Conservation (phyloP, 2,329 filamentous ascomycete species). For the Neopestalotiopsis rosae region DNA sequence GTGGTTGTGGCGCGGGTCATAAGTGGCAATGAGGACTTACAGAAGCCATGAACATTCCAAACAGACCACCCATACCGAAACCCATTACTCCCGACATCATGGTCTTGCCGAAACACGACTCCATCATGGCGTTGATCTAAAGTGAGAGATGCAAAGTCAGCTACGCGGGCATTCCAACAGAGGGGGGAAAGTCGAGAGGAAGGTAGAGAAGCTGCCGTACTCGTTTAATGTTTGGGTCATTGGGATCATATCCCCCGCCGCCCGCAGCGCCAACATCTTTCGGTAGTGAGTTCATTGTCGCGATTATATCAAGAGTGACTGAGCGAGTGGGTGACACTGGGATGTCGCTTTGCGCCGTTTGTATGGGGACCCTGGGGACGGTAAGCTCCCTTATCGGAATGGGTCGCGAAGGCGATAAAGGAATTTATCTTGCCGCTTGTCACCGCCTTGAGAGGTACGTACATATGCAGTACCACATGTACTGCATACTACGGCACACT, state of each 20-base stretch:
- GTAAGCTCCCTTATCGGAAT: neutral
- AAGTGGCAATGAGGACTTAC: slow-evolving; percentile 56
- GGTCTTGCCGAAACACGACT: slow-evolving; percentile 89
- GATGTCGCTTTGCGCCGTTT: neutral
- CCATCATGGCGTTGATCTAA: slow-evolving; percentile 84
- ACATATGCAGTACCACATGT: too few relatives aligned
- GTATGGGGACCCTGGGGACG: neutral
- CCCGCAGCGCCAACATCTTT: slow-evolving; percentile 27
- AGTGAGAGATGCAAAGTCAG: neutral
- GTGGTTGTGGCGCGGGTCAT: neutral
- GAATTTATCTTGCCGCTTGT: slow-evolving; percentile 4
- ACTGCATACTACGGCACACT: too few relatives aligned
- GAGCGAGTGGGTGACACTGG: neutral
- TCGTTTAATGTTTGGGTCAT: slow-evolving; percentile 59
- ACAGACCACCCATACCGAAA: slow-evolving; percentile 90
- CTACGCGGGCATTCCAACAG: neutral
- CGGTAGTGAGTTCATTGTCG: slow-evolving; percentile 35
- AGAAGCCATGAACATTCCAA: slow-evolving; percentile 97
- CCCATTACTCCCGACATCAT: slow-evolving; percentile 91
- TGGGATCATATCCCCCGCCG: slow-evolving; percentile 36
- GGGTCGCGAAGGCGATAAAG: neutral
- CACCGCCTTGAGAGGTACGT: neutral
- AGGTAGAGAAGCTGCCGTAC: slow-evolving; percentile 36
- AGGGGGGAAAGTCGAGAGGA: slow-evolving; percentile 18
- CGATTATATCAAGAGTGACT: neutral